These are phyloP conservation scores for Crepidotus sp. DNA, from an alignment of 1,284 basidiomycete genomes.

Conservation along the genomic window DNA sequence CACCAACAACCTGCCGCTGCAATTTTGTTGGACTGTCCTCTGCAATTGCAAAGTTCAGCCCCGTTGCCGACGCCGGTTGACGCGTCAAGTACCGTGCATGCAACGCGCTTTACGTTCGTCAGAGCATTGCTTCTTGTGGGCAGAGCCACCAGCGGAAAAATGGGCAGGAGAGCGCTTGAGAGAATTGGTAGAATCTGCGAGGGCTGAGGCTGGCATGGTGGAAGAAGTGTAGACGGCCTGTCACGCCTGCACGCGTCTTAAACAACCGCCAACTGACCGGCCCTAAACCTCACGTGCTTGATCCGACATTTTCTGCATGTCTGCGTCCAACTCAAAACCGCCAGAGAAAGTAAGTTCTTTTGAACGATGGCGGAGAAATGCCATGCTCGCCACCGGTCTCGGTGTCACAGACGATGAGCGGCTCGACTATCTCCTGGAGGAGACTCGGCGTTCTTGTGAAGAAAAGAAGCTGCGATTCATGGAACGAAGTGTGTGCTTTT, in stretches of 20 bases:
- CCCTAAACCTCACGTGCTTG: slow-evolving; percentile 1
- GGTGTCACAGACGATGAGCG: slow-evolving; percentile 48
- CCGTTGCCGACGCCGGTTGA: not conserved
- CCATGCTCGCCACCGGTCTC: slow-evolving; percentile 45
- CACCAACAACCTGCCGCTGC: not conserved
- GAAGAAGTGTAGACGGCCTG: not conserved
- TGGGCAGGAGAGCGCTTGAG: slow-evolving; percentile 10
- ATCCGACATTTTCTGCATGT: not conserved
- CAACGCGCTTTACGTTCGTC: slow-evolving; percentile 12
- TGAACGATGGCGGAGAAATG: slow-evolving; percentile 46
- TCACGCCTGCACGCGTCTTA: slow-evolving; percentile 1
- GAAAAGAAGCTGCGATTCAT: slow-evolving; percentile 51
- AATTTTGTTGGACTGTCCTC: slow-evolving; percentile 1
- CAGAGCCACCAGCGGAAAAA: not conserved
- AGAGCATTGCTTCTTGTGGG: slow-evolving; percentile 14
- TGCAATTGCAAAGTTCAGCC: slow-evolving; percentile 4
- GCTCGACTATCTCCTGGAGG: slow-evolving; percentile 32
- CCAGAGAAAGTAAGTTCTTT: slow-evolving; percentile 24
- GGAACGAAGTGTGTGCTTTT: slow-evolving; percentile 34
- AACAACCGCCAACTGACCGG: slow-evolving; percentile 4
- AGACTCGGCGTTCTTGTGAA: slow-evolving; percentile 43
- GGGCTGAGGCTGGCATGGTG: slow-evolving; percentile 7
- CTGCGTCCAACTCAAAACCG: not conserved
- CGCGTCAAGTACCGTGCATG: not conserved
- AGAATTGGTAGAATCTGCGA: slow-evolving; percentile 13